Conservation (phyloP, 1,139 yeast genomes). For the Nematodospora anomalae region DNA sequence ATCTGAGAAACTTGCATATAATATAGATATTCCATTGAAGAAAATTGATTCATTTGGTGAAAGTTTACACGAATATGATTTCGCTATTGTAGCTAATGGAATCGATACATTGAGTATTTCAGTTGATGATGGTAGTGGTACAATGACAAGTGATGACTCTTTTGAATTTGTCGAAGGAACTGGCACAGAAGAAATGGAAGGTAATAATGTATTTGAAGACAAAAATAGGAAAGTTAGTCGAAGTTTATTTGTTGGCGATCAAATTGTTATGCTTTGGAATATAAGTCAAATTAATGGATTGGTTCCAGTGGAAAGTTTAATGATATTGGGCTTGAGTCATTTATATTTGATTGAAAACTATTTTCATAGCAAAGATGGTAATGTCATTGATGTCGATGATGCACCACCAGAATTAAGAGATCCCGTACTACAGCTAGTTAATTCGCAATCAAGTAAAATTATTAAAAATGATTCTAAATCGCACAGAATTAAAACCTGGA, state of each 20-base stretch:
- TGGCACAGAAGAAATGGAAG: constrained; percentile 13
- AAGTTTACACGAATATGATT: constrained; percentile 18
- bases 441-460: constrained; percentile 30
- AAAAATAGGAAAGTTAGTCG: constrained; percentile 72
- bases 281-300: constrained; percentile 72
- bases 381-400: constrained; percentile 67
- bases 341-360: constrained; percentile 70
- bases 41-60: constrained; percentile 16
- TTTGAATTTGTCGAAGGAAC: constrained; percentile 34
- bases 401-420: constrained; percentile 64
- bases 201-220: constrained; percentile 49
- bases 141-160: constrained; percentile 24
- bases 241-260: constrained; percentile 69
- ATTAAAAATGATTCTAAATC: constrained; percentile 23
- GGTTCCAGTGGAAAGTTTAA: constrained; percentile 68
- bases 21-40: constrained; percentile 40
- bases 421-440: constrained; percentile 61
- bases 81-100: constrained; percentile 21
- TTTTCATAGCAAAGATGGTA: constrained; percentile 57
- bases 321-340: constrained; percentile 64
- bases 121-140: constrained; percentile 15
- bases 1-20: constrained; percentile 43
- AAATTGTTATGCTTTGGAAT: constrained; percentile 69
- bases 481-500: constrained; percentile 58
- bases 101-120: constrained; percentile 30